Percentiles rank a stretch among this genome's conserved stretches.
These are phyloP conservation scores for Mycena alexandri DNA, from an alignment of 768 basidiomycete species.

Conservation along the genomic window DNA sequence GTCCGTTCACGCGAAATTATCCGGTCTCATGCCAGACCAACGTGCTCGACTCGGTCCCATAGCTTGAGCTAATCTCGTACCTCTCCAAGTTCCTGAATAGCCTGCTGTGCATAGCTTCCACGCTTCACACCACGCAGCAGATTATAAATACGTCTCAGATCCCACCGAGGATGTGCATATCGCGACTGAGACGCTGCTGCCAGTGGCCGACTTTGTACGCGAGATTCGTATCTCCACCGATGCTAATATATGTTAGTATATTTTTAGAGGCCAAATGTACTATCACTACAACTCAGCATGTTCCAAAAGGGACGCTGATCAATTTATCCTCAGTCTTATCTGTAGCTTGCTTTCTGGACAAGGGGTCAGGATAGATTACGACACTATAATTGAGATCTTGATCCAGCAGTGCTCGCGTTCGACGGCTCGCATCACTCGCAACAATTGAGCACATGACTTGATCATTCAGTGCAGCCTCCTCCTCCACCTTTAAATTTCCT, in stretches of 20 bases:
- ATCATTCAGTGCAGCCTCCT: too few relatives aligned
- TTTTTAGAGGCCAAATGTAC: too few relatives aligned
- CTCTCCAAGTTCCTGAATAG: constrained; percentile 96
- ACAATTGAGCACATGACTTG: too few relatives aligned
- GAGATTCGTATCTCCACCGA: constrained; percentile 66
- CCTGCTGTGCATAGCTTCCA: constrained; percentile 75
- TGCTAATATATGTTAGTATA: constrained; percentile 32
- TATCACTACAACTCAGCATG: too few relatives aligned
- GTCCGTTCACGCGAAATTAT: constrained; percentile 95
- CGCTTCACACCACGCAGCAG: constrained; percentile 55
- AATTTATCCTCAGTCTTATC: too few relatives aligned
- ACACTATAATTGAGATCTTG: constrained; percentile 93
- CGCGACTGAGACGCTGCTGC: constrained; percentile 91
- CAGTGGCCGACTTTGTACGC: constrained; percentile 87
- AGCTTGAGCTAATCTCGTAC: constrained; percentile 94
- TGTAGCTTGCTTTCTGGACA: constrained; percentile 92
- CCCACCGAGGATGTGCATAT: constrained; percentile 93
- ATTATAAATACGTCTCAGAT: constrained; percentile 95
- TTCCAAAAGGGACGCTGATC: too few relatives aligned
- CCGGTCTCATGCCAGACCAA: constrained; percentile 98
- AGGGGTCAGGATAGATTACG: constrained; percentile 91
- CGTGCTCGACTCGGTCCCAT: constrained; percentile 95
- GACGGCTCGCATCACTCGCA: too few relatives aligned
- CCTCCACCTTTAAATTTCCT: too few relatives aligned
- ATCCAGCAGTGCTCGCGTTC: constrained; percentile 68